phyloP scores from a whole-genome alignment of 148 eudicot genomes.

The Gaultheria prostrata region DNA sequence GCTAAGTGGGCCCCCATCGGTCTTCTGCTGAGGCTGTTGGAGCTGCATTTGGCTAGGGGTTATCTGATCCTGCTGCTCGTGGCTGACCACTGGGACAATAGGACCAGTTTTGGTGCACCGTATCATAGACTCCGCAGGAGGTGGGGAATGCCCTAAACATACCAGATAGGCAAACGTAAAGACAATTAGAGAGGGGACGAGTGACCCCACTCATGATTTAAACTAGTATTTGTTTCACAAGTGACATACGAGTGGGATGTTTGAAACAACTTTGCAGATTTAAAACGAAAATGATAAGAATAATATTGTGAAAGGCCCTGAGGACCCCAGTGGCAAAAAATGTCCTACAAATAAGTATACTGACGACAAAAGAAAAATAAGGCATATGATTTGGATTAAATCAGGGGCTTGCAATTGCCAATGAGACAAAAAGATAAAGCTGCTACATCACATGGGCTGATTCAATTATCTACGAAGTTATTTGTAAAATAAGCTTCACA shows the following conservation, averaged over 20 bases:
- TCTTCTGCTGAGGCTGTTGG: not conserved
- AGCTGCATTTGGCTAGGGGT: constrained; percentile 12
- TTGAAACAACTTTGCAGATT: not conserved
- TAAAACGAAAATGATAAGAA: not conserved
- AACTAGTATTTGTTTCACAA: not conserved
- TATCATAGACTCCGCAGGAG: constrained; percentile 24
- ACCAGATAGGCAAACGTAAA: not conserved
- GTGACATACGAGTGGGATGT: not conserved
- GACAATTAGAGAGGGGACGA: not conserved
- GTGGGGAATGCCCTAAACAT: constrained; percentile 14
- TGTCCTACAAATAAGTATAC: not conserved
- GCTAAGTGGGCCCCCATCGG: not conserved
- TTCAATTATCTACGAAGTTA: not conserved
- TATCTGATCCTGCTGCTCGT: constrained; percentile 19
- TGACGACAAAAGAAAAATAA: not conserved
- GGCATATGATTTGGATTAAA: not conserved
- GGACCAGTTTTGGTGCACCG: constrained; percentile 17
- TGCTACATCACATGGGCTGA: not conserved
- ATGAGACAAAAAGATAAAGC: not conserved
- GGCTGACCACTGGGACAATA: constrained; percentile 3
- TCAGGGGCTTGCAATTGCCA: not conserved
- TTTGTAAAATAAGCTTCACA: not conserved
- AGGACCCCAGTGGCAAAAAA: not conserved
- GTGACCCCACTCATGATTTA: not conserved
- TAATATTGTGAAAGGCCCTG: not conserved